Conservation (phyloP, 2,329 filamentous ascomycete genomes). For the Ophioceras dolichostomum region DNA sequence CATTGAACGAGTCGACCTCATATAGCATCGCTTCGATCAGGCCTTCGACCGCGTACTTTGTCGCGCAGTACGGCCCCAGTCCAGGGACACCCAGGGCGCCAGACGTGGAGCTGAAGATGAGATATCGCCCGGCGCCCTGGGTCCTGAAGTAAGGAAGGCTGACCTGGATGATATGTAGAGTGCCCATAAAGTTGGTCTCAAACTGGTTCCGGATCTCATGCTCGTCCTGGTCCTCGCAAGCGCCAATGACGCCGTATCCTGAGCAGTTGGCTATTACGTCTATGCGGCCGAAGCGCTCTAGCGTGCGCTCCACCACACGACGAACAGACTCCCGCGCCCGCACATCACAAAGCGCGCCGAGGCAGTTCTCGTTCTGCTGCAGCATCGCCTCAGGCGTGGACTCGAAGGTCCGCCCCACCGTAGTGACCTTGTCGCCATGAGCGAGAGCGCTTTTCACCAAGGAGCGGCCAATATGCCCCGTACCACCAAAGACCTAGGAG, state of each 20-base stretch:
- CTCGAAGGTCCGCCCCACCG: slow-evolving; percentile 74
- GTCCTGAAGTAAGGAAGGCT: slow-evolving; percentile 79
- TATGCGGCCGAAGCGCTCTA: slow-evolving; percentile 66
- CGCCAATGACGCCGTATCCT: slow-evolving; percentile 88
- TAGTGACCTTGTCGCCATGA: slow-evolving; percentile 72
- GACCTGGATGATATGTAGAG: slow-evolving; percentile 81
- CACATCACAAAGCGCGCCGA: slow-evolving; percentile 83
- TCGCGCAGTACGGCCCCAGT: slow-evolving; percentile 87
- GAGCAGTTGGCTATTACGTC: slow-evolving; percentile 91
- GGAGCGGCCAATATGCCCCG: slow-evolving; percentile 91
- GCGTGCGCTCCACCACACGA: slow-evolving; percentile 55
- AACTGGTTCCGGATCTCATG: slow-evolving; percentile 92
- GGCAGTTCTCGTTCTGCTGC: slow-evolving; percentile 57
- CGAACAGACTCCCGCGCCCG: slow-evolving; percentile 68
- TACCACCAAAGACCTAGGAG: slow-evolving; percentile 85
- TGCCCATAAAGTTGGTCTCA: slow-evolving; percentile 95
- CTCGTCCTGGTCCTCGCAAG: slow-evolving; percentile 94
- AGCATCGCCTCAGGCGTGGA: slow-evolving; percentile 62
- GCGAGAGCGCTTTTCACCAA: slow-evolving; percentile 72
- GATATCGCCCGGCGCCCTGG: slow-evolving; percentile 64
- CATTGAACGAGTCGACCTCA: slow-evolving; percentile 81
- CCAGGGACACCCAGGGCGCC: slow-evolving; percentile 91
- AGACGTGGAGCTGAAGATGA: slow-evolving; percentile 89
- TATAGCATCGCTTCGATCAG: slow-evolving; percentile 95
- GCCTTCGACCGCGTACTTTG: slow-evolving; percentile 93